Evolutionary conservation across 2,329 filamentous ascomycete species (phyloP), one percentile per base, ranked within the genome.

Genomic region (Zymoseptoria tritici): DNA sequence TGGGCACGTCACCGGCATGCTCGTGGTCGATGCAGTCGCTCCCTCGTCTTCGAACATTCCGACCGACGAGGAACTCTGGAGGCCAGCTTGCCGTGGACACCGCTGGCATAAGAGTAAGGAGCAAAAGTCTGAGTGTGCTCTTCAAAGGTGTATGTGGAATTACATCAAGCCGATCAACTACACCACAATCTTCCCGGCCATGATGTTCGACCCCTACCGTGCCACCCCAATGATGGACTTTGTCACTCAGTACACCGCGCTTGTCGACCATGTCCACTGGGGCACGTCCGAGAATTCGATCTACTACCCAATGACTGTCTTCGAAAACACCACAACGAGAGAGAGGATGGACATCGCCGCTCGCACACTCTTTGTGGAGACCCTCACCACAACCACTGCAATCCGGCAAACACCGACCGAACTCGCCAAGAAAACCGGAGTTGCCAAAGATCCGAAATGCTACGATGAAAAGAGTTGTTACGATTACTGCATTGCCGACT

Each of bases 121-220:
- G 8, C 56, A 60, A 36, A 57, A 55, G 26, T 56, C 54, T 9
- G 36, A 56, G 2, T 64, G 62, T 54, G 50, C 31, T 13, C 50
- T 59, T 52, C 24, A 56, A 21, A 52, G 46, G 42, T 64, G 62
- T 49, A 57, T 64, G 57, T 60, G 55, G 54, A 56, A 62, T 3
- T 51, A 58, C 54, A 26, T 49, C 21, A 56, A 63, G 55, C 58
- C 58, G 9, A 55, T 63, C 36, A 58, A 59, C 55, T 57, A 63
- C 52, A 62, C 58, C 9, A 61, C 55, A 36, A 53, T 57, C 16
- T 56, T 58, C 55, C 60, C 59, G 16, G 60, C 60, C 49, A 21
- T 59, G 31, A 59, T 54, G 51, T 55, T 42, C 56, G 52, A 52
- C 54, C 56, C 31, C 36, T 56, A 26, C 29, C 52, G 19, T 54